Conservation (phyloP, 306 rosid genomes). For the Fragaria iinumae region DNA sequence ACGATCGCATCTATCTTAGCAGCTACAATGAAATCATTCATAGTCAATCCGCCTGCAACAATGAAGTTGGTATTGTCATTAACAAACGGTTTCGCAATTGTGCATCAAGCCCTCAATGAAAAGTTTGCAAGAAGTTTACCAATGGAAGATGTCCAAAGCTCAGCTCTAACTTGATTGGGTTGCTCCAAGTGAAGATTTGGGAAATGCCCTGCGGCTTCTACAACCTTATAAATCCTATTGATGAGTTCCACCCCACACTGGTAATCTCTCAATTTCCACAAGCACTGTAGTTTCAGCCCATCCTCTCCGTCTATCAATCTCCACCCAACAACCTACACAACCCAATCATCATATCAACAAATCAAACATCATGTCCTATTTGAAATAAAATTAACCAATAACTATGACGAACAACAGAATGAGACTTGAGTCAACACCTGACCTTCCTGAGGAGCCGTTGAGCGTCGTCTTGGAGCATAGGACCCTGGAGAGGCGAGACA, state of each 20-base stretch:
- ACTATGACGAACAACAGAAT: neutral
- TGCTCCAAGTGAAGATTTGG: conserved; percentile 78
- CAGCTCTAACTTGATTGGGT: conserved; percentile 82
- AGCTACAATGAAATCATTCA: conserved; percentile 91
- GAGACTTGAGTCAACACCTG: neutral
- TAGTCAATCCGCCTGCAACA: conserved; percentile 85
- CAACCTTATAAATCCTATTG: conserved; percentile 65
- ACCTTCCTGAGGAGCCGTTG: conserved; percentile 65
- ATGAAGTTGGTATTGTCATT: neutral
- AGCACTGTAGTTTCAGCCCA: conserved; percentile 60
- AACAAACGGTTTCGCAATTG: neutral
- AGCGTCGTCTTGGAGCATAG: conserved; percentile 58
- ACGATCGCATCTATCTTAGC: conserved; percentile 73
- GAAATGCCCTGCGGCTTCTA: conserved; percentile 58
- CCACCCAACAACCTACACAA: conserved; percentile 81
- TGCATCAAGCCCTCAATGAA: neutral
- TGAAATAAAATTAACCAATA: neutral
- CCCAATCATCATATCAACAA: neutral
- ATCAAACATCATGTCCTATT: neutral
- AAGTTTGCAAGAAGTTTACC: conserved; percentile 44
- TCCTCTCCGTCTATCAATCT: conserved; percentile 64
- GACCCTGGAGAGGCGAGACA: conserved; percentile 50
- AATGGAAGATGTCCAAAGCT: conserved; percentile 70
- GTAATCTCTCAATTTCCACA: conserved; percentile 90
- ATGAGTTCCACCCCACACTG: conserved; percentile 71